Percentiles rank a stretch among this genome's conserved stretches.
phyloP scores from a whole-genome alignment of 108 stramenopile genomes.

The Discostella pseudostelligera region DNA sequence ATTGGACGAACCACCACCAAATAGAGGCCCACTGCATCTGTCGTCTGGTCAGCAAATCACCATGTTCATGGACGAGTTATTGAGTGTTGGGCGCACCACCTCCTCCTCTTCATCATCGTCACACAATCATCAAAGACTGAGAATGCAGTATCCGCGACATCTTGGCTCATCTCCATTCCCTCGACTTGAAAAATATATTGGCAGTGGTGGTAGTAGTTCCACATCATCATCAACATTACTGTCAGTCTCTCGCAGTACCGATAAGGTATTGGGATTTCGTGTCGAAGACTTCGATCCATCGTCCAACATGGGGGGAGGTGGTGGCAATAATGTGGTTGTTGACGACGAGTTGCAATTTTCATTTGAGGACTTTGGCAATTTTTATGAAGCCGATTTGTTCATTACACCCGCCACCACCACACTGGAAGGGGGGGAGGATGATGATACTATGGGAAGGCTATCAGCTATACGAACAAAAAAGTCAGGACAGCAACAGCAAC shows the following conservation, averaged over 20 bases:
- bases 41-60: constrained; percentile 5
- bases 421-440: constrained; percentile 4
- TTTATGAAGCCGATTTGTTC: constrained; percentile 1
- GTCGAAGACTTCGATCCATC: constrained; percentile 30
- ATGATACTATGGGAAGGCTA: background rate
- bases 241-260: constrained; percentile 10
- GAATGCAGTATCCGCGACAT: background rate
- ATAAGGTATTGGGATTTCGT: constrained; percentile 11
- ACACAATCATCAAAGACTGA: too few relatives aligned
- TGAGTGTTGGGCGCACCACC: background rate
- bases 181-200: background rate
- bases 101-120: background rate
- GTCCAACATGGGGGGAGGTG: background rate
- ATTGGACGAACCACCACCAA: constrained; percentile 7
- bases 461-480: constrained; percentile 12
- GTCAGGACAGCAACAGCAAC: background rate
- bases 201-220: background rate
- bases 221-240: constrained; percentile 8
- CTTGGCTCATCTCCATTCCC: background rate
- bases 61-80: constrained; percentile 13
- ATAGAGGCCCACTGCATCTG: constrained; percentile 13
- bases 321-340: background rate
- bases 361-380: constrained; percentile 20
- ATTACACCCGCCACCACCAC: background rate
- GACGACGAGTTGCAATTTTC: constrained; percentile 21